Evolutionary conservation across 768 basidiomycete genomes (phyloP).

Genomic region (Pisolithus albus): DNA sequence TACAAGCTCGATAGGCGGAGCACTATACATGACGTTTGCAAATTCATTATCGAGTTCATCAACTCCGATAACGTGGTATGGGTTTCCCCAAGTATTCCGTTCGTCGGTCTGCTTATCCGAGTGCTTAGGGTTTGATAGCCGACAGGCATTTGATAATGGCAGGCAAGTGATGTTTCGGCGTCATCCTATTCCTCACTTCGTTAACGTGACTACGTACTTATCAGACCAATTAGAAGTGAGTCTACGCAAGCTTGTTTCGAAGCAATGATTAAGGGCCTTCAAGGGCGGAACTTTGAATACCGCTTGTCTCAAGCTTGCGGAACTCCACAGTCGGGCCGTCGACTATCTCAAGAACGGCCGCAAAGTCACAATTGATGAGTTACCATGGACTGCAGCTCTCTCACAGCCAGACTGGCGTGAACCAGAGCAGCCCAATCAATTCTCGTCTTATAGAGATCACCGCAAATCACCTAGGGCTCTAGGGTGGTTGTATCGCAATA

Average conservation of each 20-base stretch:
- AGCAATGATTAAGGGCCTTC: not conserved
- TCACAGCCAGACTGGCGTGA: slow-evolving; percentile 79
- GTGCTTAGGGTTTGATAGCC: slow-evolving; percentile 56
- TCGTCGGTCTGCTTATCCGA: not conserved
- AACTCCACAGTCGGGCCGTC: slow-evolving; percentile 56
- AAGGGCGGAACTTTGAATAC: slow-evolving; percentile 58
- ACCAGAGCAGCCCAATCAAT: slow-evolving; percentile 53
- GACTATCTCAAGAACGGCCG: slow-evolving; percentile 78
- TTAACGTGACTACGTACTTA: not conserved
- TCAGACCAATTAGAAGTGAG: slow-evolving; percentile 66
- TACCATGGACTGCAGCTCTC: slow-evolving; percentile 53
- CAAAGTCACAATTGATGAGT: slow-evolving; percentile 45
- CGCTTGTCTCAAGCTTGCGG: slow-evolving; percentile 51
- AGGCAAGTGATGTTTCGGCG: slow-evolving; percentile 33
- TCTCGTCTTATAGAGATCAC: slow-evolving; percentile 52
- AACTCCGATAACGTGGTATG: slow-evolving; percentile 72
- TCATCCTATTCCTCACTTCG: not conserved
- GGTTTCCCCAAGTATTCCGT: not conserved
- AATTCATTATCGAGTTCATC: slow-evolving; percentile 81
- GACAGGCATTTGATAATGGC: slow-evolving; percentile 65
- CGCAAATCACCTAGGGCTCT: slow-evolving; percentile 67
- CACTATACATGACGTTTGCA: slow-evolving; percentile 63
- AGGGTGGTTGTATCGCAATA: slow-evolving; percentile 62
- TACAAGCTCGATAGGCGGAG: slow-evolving; percentile 39
- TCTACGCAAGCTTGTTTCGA: not conserved